phyloP scores from a whole-genome alignment of 2,329 filamentous ascomycete genomes.

The Hypoxylon sp. region DNA sequence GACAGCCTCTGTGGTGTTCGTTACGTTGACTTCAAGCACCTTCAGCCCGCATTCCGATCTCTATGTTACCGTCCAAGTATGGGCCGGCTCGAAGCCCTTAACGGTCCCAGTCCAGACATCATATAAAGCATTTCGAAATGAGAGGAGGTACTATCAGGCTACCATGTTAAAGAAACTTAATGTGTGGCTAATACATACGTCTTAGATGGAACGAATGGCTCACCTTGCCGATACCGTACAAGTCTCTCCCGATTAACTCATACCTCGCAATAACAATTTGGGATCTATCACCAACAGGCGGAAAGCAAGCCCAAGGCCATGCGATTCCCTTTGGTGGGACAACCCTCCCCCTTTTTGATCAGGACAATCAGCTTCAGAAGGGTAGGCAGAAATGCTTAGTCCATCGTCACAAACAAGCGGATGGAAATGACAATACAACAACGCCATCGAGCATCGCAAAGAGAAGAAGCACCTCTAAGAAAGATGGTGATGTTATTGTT shows the following conservation, averaged over 20 bases:
- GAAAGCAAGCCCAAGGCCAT: conserved; percentile 78
- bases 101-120: conserved; percentile 93
- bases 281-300: conserved; percentile 89
- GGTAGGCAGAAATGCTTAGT: conserved; percentile 92
- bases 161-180: not conserved
- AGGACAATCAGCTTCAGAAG: conserved; percentile 90
- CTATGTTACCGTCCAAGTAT: conserved; percentile 92
- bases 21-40: conserved; percentile 49
- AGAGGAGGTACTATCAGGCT: conserved; percentile 67
- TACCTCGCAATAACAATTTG: conserved; percentile 94
- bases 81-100: conserved; percentile 94
- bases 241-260: conserved; percentile 83
- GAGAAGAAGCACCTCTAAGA: conserved; percentile 66
- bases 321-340: conserved; percentile 94
- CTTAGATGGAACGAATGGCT: conserved; percentile 96
- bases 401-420: conserved; percentile 85
- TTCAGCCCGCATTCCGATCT: conserved; percentile 85
- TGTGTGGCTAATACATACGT: conserved; percentile 38
- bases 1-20: not conserved
- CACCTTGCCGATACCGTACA: conserved; percentile 85
- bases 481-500: conserved; percentile 65
- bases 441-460: conserved; percentile 80
- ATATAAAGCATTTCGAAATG: conserved; percentile 89
- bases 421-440: conserved; percentile 83
- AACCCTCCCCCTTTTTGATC: conserved; percentile 91